phyloP scores from a whole-genome alignment of 148 eudicot species.

The Rhododendron molle region DNA sequence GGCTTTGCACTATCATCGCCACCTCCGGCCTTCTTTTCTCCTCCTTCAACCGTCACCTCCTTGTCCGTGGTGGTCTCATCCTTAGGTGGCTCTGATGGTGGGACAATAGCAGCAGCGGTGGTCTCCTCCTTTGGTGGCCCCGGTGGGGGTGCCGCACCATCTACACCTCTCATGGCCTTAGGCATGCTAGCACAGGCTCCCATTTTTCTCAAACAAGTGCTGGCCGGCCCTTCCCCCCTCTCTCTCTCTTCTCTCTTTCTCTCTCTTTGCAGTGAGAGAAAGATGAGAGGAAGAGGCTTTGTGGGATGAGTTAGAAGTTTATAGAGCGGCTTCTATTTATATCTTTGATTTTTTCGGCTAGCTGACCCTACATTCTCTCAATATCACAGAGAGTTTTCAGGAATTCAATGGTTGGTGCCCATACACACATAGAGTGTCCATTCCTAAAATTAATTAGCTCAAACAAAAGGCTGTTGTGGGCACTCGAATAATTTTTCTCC shows the following conservation, averaged over 20 bases:
- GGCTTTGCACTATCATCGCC: neutral
- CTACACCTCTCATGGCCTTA: constrained; percentile 20
- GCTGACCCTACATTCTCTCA: neutral
- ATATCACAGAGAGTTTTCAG: neutral
- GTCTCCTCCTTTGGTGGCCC: too few relatives aligned
- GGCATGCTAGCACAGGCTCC: constrained; percentile 24
- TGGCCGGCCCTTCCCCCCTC: neutral
- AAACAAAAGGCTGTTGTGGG: too few relatives aligned
- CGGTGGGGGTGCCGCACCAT: constrained; percentile 1
- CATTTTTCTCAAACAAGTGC: neutral
- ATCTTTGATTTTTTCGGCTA: neutral
- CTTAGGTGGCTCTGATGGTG: too few relatives aligned
- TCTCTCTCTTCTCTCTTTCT: neutral
- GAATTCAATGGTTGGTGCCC: neutral
- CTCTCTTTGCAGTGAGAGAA: constrained; percentile 4
- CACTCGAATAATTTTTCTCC: too few relatives aligned
- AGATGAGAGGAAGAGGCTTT: neutral
- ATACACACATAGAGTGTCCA: neutral
- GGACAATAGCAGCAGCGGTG: too few relatives aligned
- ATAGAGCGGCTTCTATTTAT: neutral
- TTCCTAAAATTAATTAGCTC: too few relatives aligned
- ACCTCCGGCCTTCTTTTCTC: neutral
- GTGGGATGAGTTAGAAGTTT: neutral
- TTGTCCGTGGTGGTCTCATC: neutral
- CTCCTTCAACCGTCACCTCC: neutral